Base-by-base conservation (phyloP, 2,329 filamentous ascomycete species). In the Sphaerostilbella broomeana region DNA sequence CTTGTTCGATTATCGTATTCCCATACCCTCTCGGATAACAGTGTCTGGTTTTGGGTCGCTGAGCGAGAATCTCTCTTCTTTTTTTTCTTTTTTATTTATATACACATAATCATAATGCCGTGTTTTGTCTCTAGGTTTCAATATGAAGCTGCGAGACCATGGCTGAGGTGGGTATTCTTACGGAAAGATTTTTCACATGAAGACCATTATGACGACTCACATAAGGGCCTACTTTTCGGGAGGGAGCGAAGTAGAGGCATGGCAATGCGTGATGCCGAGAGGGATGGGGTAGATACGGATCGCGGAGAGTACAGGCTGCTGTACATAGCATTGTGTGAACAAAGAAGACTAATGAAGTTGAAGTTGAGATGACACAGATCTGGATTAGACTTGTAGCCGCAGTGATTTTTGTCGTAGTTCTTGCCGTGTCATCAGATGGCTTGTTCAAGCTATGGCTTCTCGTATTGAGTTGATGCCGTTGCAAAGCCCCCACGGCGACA, bases 61-160 rank as follows among this genome's bases (percentile, higher is more conserved):
- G 31, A n/a, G 25, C 7, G 26, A 36, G 31, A n/a, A n/a, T n/a
- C n/a, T n/a, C n/a, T n/a, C n/a, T n/a, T n/a, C n/a, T n/a, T n/a
- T n/a, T n/a, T n/a, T n/a, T n/a, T n/a, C 32, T 26, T 24, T 27
- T 26, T 34, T 36, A 41, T 19, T 40, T 25, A 25, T 25, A n/a
- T n/a, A n/a, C n/a, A 35, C 25, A 35, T 35, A 40, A 29, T 25
- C 12, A 34, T 40, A 35, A 40, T 40, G 31, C 31, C 37, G 20
- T 16, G 16, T 10, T 9, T 15, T 19, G 20, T 25, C 22, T 7
- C 22, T 8, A 15, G 24, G 38, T 31, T 28, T 26, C 32, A 31
- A 35, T 19, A 26, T 29, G 25, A 40, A 29, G 19, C 22, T 35
- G 25, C 31, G 35, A 22, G 25, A 21, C n/a, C 19, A 35, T 24